Base-by-base conservation (phyloP, 1,284 basidiomycete species). In the Exobasidium rhododendri region DNA sequence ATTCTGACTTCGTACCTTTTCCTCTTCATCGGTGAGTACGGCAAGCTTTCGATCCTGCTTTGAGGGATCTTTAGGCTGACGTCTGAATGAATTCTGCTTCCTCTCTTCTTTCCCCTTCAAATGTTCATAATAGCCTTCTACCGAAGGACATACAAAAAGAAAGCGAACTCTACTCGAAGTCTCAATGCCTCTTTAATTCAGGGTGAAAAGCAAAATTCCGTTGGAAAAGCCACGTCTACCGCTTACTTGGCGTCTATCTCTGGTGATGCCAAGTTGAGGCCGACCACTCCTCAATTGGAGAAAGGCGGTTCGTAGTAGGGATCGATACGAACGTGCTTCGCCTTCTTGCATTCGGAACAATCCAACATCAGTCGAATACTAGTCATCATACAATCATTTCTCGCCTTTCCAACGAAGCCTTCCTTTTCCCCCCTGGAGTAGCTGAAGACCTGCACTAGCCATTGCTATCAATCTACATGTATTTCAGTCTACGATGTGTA, bases 1-100 rank as follows among this genome's bases (percentile, higher is more conserved):
- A 85, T 98, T 62, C 84, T 98, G 70, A 90, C 90, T 49, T 89
- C 86, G 78, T 98, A 97, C 67, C 69, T 81, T 2, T 70, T 79
- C 65, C 70, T 80, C 26, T 81, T 81, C 57, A 71, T 81, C 51
- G 66, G 47, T 50, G 47, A 50, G 47, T 50, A 20, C 24, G 22
- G 43, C 43, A n/a, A 14, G 14, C 43, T 44, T 22, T 22, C n/a
- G n/a, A n/a, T n/a, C n/a, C n/a, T n/a, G n/a, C n/a, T n/a, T n/a
- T n/a, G n/a, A n/a, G n/a, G n/a, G n/a, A n/a, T n/a, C n/a, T n/a
- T n/a, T n/a, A n/a, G n/a, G n/a, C n/a, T n/a, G n/a, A n/a, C n/a
- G n/a, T n/a, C n/a, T n/a, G n/a, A n/a, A n/a, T n/a, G n/a, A n/a
- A n/a, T n/a, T n/a, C n/a, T n/a, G n/a, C n/a, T n/a, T n/a, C n/a